Conservation (phyloP, 805 yeast genomes). For the Lipomyces sp. region DNA sequence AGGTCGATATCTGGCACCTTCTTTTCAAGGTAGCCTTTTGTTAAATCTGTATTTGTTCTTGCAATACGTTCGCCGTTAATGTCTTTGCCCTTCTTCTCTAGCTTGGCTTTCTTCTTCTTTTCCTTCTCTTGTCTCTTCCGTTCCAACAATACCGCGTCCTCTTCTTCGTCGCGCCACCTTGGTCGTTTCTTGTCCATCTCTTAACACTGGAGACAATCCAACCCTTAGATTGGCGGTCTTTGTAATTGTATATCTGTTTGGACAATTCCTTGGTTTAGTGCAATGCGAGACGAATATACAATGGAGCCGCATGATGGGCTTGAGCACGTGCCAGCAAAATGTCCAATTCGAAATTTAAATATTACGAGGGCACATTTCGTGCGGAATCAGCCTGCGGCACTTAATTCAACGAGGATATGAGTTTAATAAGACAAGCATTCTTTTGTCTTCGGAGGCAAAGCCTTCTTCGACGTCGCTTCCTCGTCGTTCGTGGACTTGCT, state of each 20-base stretch:
- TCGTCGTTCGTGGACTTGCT: not conserved
- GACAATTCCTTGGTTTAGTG: too few species aligned
- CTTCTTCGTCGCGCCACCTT: constrained; percentile 35
- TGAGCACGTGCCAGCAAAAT: not conserved
- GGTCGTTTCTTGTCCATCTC: constrained; percentile 27
- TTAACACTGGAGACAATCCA: not conserved
- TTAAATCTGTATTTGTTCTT: not conserved
- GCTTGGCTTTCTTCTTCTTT: constrained; percentile 25
- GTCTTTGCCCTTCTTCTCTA: constrained; percentile 17
- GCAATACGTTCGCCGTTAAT: not conserved
- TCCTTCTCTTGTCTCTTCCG: constrained; percentile 22
- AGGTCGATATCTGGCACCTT: constrained; percentile 4
- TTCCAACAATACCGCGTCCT: constrained; percentile 17
- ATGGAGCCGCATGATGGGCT: too few species aligned
- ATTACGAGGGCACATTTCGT: not conserved
- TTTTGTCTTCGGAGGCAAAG: not conserved
- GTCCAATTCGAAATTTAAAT: not conserved
- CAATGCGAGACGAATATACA: too few species aligned
- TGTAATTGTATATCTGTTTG: too few species aligned
- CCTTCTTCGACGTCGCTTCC: not conserved
- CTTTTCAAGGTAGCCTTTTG: constrained; percentile 1
- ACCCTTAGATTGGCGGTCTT: not conserved
- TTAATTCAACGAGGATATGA: not conserved
- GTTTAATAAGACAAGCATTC: not conserved
- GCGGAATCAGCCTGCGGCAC: not conserved